Conservation (phyloP, 2,329 filamentous ascomycete genomes). For the Clarireedia hainanense region DNA sequence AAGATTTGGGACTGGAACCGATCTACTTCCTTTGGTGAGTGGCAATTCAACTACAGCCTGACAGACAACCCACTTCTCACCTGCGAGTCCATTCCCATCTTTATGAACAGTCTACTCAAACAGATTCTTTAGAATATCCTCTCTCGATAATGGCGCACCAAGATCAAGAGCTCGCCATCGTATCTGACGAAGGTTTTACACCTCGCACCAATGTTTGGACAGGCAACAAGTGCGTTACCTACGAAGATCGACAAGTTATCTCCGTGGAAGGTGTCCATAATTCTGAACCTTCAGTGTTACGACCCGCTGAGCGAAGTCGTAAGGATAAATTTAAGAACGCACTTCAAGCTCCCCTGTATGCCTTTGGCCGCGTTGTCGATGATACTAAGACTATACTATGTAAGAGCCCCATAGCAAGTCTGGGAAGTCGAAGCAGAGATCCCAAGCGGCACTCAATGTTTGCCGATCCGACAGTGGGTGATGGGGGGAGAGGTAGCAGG, state of each 20-base stretch:
- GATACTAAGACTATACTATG: background rate
- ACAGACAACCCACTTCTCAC: too few relatives aligned
- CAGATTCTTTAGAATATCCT: too few relatives aligned
- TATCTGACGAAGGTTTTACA: too few relatives aligned
- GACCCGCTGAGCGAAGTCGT: background rate
- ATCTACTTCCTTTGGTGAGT: too few relatives aligned
- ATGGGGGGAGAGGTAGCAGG: background rate
- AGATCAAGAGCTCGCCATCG: too few relatives aligned
- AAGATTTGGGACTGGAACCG: too few relatives aligned
- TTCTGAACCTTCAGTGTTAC: background rate
- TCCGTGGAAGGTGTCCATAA: background rate
- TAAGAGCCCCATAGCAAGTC: background rate
- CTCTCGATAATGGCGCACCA: too few relatives aligned
- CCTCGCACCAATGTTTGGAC: background rate
- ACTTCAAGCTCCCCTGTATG: background rate
- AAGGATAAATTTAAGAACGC: background rate
- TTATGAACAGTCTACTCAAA: too few relatives aligned
- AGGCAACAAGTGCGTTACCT: background rate
- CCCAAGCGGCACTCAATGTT: background rate
- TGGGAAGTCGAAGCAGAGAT: background rate
- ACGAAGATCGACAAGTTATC: background rate
- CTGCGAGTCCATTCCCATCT: too few relatives aligned
- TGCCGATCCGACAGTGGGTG: background rate
- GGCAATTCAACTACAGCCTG: too few relatives aligned
- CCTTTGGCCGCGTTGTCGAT: background rate